Conservation (phyloP, 306 rosid species). For the Trifolium pratense region DNA sequence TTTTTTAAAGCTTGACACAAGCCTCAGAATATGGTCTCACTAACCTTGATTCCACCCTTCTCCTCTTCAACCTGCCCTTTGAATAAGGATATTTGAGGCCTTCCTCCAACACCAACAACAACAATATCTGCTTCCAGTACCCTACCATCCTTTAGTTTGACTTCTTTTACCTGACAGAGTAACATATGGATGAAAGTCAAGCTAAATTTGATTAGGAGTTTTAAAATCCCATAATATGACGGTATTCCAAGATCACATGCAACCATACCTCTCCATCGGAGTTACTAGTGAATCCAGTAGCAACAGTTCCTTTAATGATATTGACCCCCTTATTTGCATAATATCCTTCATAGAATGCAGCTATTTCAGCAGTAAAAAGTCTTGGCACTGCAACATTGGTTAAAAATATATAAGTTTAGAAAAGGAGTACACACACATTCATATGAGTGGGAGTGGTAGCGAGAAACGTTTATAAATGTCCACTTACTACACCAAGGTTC, state of each 20-base stretch:
- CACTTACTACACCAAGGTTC: conserved; percentile 99
- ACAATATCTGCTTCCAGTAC: conserved; percentile 94
- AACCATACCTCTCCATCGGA: conserved; percentile 81
- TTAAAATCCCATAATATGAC: conserved; percentile 23
- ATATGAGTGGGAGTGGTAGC: conserved; percentile 6
- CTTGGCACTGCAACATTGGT: conserved; percentile 82
- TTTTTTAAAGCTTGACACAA: conserved; percentile 7
- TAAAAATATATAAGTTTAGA: conserved; percentile 33
- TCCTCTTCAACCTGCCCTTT: conserved; percentile 97
- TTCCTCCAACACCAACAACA: conserved; percentile 93
- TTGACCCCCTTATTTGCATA: conserved; percentile 81
- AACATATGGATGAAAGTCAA: conserved; percentile 37
- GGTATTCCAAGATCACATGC: conserved; percentile 26
- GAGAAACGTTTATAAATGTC: conserved; percentile 32
- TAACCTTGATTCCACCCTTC: conserved; percentile 94
- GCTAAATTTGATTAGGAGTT: conserved; percentile 18
- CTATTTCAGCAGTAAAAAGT: conserved; percentile 86
- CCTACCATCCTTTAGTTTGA: conserved; percentile 87
- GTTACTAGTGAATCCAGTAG: conserved; percentile 73
- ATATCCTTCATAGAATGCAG: conserved; percentile 84
- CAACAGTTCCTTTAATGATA: conserved; percentile 94
- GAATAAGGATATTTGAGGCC: conserved; percentile 77
- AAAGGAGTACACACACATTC: not conserved
- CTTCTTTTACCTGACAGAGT: conserved; percentile 90
- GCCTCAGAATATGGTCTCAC: conserved; percentile 36